Evolutionary conservation across 148 eudicot species (phyloP), one percentile per base, ranked within the genome.

Genomic region (Amaranthus hypochondriacus): DNA sequence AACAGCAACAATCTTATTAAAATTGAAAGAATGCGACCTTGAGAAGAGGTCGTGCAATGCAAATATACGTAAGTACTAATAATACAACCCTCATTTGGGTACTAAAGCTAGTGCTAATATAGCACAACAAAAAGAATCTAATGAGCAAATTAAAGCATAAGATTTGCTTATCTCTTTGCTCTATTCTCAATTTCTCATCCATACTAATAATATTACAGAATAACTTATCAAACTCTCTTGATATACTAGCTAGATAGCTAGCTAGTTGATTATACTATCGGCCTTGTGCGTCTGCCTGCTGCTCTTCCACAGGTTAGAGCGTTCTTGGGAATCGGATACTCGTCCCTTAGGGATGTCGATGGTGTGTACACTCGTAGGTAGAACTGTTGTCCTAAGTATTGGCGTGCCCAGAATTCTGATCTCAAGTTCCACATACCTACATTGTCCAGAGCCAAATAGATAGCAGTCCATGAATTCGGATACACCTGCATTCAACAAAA

Each of bases 361-460:
- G 79, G 4, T 9, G 98, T 92, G 57, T 78, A 90, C n/a, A 95
- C 97, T 12, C 93, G 84, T 2, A 95, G 79, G 75, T 95, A 95
- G 59, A 92, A 70, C 47, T 95, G 98, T 65, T 95, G 96, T 47
- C 98, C 98, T 4, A 95, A 78, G 80, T 95, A 95, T 68, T 92
- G 98, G 58, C 97, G 79, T 39, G 90, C 98, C 98, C 98, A 95
- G 62, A 78, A 90, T 82, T 95, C 98, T 3, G 97, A 73, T 76
- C 98, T 87, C 72, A 95, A 62, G 76, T 95, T 90, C 98, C 98
- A 95, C 98, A 90, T 92, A 42, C 98, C 98, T 4, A 90, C 98
- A 63, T 95, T 95, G 84, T 95, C 98, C 13, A 95, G 83, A 3
- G 98, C 84, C 9, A 95, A 44, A 48, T 88, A 92, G 4, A 95